Percentiles rank a stretch among this genome's conserved stretches.
phyloP scores from a whole-genome alignment of 331 rosid species.

The Dryas integrifolia region DNA sequence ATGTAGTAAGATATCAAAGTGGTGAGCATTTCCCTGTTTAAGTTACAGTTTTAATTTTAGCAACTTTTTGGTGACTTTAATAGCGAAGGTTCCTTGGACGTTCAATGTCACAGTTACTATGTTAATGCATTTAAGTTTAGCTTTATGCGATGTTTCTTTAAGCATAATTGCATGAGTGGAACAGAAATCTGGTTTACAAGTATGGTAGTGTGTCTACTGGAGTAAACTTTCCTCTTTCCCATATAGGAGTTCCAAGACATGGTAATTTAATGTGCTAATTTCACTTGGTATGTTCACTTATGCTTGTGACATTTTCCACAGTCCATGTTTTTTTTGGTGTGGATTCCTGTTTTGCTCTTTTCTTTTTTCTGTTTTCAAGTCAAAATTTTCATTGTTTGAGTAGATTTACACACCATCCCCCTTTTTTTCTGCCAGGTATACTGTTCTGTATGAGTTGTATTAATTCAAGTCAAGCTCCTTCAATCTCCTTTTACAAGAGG shows the following conservation, averaged over 20 bases:
- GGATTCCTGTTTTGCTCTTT: neutral
- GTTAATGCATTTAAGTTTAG: neutral
- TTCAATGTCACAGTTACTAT: neutral
- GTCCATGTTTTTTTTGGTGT: neutral
- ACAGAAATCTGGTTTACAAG: neutral
- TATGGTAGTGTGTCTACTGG: neutral
- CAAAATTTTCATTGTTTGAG: neutral
- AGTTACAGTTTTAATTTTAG: neutral
- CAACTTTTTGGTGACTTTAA: neutral
- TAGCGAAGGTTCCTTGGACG: neutral
- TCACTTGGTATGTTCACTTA: neutral
- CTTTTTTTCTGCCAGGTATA: neutral
- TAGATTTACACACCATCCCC: neutral
- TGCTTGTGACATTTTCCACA: neutral
- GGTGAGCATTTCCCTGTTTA: constrained; percentile 47
- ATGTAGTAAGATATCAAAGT: constrained; percentile 71
- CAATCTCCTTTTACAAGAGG: neutral
- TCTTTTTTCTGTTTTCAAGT: no score
- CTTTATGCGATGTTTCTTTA: neutral
- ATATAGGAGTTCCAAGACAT: neutral
- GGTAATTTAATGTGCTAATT: neutral
- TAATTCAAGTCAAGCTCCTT: no score
- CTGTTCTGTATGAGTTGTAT: neutral
- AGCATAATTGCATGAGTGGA: neutral
- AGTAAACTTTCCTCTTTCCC: neutral